Percentiles rank a stretch among this genome's conserved stretches.
Conservation (phyloP, 1,284 basidiomycete species). For the Trichosporon coremiiforme region DNA sequence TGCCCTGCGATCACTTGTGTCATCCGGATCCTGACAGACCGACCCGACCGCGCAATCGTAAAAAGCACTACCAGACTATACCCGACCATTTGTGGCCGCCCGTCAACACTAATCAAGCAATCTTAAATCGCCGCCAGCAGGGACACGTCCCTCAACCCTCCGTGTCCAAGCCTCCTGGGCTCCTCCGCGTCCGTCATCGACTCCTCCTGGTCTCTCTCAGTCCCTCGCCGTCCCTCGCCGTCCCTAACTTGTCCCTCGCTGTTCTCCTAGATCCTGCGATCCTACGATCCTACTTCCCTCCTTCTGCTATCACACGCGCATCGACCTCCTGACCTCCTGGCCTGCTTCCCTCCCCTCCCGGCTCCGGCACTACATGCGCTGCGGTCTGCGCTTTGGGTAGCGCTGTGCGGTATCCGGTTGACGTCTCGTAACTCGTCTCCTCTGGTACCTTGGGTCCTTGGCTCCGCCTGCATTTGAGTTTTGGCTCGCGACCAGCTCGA, state of each 20-base stretch:
- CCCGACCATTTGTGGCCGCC: background rate
- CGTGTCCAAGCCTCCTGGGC: background rate
- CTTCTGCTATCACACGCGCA: background rate
- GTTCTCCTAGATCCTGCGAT: conserved; percentile 2
- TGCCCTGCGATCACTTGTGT: background rate
- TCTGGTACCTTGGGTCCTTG: conserved; percentile 9
- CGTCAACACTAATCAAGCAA: conserved; percentile 1
- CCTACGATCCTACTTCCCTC: background rate
- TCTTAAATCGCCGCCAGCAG: background rate
- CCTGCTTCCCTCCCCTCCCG: background rate
- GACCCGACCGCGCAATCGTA: background rate
- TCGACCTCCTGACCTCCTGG: background rate
- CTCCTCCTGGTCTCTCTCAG: background rate
- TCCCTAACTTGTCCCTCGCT: background rate
- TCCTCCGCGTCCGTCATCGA: background rate
- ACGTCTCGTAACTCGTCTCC: conserved; percentile 10
- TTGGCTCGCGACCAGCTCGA: conserved; percentile 8
- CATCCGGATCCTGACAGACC: background rate
- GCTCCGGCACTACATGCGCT: background rate
- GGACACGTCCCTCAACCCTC: background rate
- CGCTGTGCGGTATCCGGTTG: background rate
- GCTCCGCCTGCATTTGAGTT: background rate
- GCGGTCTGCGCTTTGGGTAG: background rate
- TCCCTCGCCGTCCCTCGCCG: background rate
- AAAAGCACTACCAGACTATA: background rate